Evolutionary conservation across 768 basidiomycete species (phyloP).

Genomic region (Multifurca ochricompacta): DNA sequence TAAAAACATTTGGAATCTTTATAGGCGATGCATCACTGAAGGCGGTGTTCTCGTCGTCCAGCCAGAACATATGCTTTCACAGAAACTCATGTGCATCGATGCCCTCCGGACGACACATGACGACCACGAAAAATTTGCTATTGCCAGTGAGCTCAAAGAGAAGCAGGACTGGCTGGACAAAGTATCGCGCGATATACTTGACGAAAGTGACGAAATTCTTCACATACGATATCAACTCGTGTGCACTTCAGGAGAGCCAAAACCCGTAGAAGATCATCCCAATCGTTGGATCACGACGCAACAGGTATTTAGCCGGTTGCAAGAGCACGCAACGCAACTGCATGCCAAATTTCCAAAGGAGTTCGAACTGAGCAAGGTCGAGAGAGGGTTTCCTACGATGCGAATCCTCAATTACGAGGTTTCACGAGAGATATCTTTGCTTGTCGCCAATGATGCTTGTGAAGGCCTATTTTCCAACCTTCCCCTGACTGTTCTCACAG

Average conservation of each 20-base stretch:
- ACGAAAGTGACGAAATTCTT: slow-evolving; percentile 31
- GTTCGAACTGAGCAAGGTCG: neutral
- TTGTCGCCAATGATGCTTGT: slow-evolving; percentile 1
- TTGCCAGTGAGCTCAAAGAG: neutral
- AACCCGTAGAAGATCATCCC: slow-evolving; percentile 34
- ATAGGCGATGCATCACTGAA: slow-evolving; percentile 32
- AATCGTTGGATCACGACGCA: slow-evolving; percentile 38
- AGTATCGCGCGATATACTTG: slow-evolving; percentile 9
- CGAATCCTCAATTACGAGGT: neutral
- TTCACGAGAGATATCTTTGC: neutral
- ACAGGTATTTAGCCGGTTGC: slow-evolving; percentile 31
- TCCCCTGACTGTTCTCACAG: neutral
- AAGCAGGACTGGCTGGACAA: neutral
- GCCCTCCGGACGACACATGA: slow-evolving; percentile 19
- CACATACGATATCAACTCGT: slow-evolving; percentile 41
- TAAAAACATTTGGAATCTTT: slow-evolving; percentile 27
- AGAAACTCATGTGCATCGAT: slow-evolving; percentile 41
- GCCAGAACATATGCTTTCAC: slow-evolving; percentile 48
- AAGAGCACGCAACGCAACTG: slow-evolving; percentile 10
- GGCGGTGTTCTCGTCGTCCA: slow-evolving; percentile 42
- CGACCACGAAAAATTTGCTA: neutral
- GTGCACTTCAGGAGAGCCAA: slow-evolving; percentile 37
- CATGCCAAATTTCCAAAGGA: neutral
- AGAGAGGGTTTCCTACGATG: neutral
- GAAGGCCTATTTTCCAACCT: neutral